phyloP scores from a whole-genome alignment of 805 yeast genomes.

The Phaffomyces thermotolerans region DNA sequence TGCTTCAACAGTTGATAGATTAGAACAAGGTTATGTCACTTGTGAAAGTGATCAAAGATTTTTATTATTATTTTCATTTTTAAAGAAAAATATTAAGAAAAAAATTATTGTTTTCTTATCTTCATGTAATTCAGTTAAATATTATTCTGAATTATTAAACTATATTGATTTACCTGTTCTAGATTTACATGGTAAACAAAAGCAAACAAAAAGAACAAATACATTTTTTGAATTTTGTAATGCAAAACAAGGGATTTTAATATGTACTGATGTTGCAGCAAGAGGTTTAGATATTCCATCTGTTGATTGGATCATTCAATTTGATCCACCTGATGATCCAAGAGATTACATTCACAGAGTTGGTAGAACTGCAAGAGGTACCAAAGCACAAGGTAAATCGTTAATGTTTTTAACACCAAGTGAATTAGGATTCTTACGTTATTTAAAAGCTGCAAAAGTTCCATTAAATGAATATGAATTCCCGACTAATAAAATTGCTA shows the following conservation, averaged over 20 bases:
- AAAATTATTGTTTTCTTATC: constrained; percentile 91
- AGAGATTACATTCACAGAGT: constrained; percentile 98
- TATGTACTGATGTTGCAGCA: constrained; percentile 98
- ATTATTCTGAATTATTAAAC: constrained; percentile 88
- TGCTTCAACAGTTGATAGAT: constrained; percentile 88
- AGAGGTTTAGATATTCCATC: constrained; percentile 98
- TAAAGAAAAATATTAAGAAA: constrained; percentile 88
- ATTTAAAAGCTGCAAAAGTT: constrained; percentile 93
- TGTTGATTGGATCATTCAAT: constrained; percentile 98
- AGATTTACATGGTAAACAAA: constrained; percentile 96
- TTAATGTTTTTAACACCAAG: constrained; percentile 92
- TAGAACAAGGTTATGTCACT: constrained; percentile 97
- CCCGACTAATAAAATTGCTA: constrained; percentile 90
- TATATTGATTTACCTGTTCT: constrained; percentile 95
- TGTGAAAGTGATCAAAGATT: constrained; percentile 96
- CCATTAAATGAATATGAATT: constrained; percentile 97
- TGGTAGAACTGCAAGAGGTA: constrained; percentile 97
- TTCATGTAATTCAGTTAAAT: constrained; percentile 95
- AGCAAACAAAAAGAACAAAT: constrained; percentile 97
- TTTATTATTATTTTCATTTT: constrained; percentile 80
- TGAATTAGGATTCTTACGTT: constrained; percentile 90
- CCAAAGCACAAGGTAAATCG: constrained; percentile 83
- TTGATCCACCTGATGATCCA: constrained; percentile 99
- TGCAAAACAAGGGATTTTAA: constrained; percentile 86
- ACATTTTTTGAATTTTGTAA: constrained; percentile 98